phyloP scores from a whole-genome alignment of 2,329 filamentous ascomycete genomes.

The Alternaria consortialis region DNA sequence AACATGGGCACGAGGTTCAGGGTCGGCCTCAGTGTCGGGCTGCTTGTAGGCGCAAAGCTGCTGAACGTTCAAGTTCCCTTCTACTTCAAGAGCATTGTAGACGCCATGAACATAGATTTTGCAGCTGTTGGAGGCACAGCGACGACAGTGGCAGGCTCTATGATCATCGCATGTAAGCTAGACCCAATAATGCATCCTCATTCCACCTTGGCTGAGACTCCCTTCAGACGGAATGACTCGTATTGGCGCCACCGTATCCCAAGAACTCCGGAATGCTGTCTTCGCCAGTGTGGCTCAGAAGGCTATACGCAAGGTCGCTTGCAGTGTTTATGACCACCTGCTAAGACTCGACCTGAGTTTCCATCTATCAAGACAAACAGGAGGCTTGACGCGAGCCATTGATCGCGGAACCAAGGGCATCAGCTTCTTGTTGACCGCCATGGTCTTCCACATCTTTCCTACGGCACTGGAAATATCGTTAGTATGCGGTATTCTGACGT shows the following conservation, averaged over 20 bases:
- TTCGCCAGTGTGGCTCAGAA: conserved; percentile 98
- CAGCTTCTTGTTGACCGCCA: conserved; percentile 94
- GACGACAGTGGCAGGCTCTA: conserved; percentile 85
- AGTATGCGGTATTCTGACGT: conserved; percentile 95
- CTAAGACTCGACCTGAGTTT: conserved; percentile 90
- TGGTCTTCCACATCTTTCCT: conserved; percentile 97
- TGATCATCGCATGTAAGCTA: conserved; percentile 82
- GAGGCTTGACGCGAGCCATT: conserved; percentile 90
- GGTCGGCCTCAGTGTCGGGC: conserved; percentile 81
- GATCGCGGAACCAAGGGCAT: conserved; percentile 98
- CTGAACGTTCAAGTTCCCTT: conserved; percentile 98
- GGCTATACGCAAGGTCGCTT: conserved; percentile 88
- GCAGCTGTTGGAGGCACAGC: conserved; percentile 86
- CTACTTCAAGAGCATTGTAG: conserved; percentile 98
- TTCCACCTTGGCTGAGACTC: conserved; percentile 25
- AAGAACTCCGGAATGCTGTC: conserved; percentile 93
- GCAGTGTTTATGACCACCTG: conserved; percentile 91
- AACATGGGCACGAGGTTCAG: conserved; percentile 82
- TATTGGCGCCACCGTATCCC: conserved; percentile 87
- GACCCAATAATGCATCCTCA: conserved; percentile 17
- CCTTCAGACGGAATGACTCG: conserved; percentile 78
- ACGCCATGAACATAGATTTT: conserved; percentile 97
- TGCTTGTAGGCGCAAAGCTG: conserved; percentile 88
- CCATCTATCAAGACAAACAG: conserved; percentile 92
- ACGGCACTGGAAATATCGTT: conserved; percentile 93